Evolutionary conservation across 192 early-diverging fungal species (phyloP).

Genomic region (Diversispora epigaea): DNA sequence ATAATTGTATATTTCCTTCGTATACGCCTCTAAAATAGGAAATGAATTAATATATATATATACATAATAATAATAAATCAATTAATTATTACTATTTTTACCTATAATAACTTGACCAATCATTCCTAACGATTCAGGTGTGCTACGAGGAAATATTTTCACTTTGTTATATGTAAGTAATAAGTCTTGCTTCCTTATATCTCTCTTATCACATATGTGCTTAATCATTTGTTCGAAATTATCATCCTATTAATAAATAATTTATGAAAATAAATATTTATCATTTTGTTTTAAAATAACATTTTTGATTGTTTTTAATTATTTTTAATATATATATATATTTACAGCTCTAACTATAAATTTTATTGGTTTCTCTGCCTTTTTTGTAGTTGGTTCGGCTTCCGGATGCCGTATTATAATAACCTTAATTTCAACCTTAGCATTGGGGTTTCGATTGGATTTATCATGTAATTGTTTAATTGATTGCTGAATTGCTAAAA

Average conservation of each 20-base stretch:
- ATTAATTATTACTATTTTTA: not conserved
- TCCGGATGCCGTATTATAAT: not conserved
- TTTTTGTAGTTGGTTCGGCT: not conserved
- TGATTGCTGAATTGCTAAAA: slow-evolving; percentile 1
- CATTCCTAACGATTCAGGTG: slow-evolving; percentile 30
- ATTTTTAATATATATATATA: not conserved
- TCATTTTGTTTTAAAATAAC: not conserved
- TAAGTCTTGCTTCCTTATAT: slow-evolving; percentile 23
- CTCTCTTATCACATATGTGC: not conserved
- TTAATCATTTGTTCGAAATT: slow-evolving; percentile 29
- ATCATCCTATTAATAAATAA: slow-evolving; percentile 20
- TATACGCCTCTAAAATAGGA: slow-evolving; percentile 16
- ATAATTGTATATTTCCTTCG: slow-evolving; percentile 21
- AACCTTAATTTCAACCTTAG: slow-evolving; percentile 21
- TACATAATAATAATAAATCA: not conserved
- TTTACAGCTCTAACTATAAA: slow-evolving; percentile 24
- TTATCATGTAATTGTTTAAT: not conserved
- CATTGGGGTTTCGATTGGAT: not conserved
- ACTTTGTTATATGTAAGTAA: slow-evolving; percentile 32
- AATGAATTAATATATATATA: not conserved
- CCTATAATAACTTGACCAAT: slow-evolving; percentile 15
- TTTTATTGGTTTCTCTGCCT: slow-evolving; percentile 21
- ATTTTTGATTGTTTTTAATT: not conserved
- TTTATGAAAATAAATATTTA: not conserved
- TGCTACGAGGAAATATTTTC: slow-evolving; percentile 30